phyloP scores from a whole-genome alignment of 257 asterid species.

The Jaltomata sinuosa region DNA sequence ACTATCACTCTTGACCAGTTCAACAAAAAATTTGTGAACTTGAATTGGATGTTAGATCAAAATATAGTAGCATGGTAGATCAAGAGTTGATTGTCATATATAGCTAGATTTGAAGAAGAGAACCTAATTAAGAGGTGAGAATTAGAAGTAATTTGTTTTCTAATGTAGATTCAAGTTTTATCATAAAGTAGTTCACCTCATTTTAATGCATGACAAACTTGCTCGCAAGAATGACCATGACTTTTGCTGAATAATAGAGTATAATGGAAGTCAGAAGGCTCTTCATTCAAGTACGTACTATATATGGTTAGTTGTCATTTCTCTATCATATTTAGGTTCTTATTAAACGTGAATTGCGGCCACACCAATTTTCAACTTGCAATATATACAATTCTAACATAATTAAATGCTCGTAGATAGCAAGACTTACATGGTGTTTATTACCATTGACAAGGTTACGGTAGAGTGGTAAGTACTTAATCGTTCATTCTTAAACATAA shows the following conservation, averaged over 20 bases:
- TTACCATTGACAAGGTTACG: fast-evolving
- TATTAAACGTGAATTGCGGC: not conserved
- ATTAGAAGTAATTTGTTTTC: not conserved
- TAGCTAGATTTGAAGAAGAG: not conserved
- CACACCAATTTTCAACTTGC: not conserved
- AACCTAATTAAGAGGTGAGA: not conserved
- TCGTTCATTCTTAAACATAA: not conserved
- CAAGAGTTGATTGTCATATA: not conserved
- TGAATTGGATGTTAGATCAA: not conserved
- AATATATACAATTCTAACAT: not conserved
- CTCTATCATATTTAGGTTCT: not conserved
- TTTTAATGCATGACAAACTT: not conserved
- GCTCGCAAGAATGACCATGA: not conserved
- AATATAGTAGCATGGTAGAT: not conserved
- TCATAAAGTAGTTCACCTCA: not conserved
- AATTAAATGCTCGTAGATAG: not conserved
- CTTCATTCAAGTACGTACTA: not conserved
- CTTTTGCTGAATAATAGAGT: not conserved
- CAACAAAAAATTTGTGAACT: not conserved
- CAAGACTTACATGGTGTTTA: not conserved
- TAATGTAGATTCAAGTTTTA: not conserved
- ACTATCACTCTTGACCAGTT: not conserved
- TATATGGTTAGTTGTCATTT: not conserved
- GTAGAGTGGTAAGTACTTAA: not conserved
- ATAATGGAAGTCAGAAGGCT: not conserved